phyloP scores from a whole-genome alignment of 192 early-diverging fungal species.

The Umbelopsis vinacea region DNA sequence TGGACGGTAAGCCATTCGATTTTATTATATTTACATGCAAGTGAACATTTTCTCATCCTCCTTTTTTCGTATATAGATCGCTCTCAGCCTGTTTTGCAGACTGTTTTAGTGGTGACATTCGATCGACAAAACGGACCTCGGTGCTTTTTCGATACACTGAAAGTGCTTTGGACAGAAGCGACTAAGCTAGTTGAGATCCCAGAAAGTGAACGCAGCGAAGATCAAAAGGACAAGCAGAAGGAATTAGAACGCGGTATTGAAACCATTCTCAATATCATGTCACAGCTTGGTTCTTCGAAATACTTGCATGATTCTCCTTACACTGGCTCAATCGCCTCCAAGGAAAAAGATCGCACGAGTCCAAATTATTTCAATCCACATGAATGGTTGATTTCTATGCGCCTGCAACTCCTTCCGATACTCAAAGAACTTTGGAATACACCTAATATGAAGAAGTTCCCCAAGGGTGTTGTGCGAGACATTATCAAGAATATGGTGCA shows the following conservation, averaged over 20 bases:
- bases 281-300: constrained; percentile 71
- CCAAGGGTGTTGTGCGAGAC: constrained; percentile 56
- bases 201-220: constrained; percentile 32
- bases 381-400: constrained; percentile 68
- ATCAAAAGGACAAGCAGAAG: constrained; percentile 42
- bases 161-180: constrained; percentile 54
- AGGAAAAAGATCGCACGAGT: constrained; percentile 58
- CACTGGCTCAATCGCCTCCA: constrained; percentile 54
- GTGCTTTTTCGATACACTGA: constrained; percentile 48
- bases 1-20: constrained; percentile 47
- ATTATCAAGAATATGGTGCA: constrained; percentile 67
- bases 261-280: constrained; percentile 62
- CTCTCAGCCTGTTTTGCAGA: constrained; percentile 60
- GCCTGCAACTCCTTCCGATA: constrained; percentile 63
- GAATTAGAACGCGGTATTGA: constrained; percentile 54
- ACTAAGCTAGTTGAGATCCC: constrained; percentile 29
- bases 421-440: constrained; percentile 69
- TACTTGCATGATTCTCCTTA: constrained; percentile 76
- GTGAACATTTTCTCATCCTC: neutral
- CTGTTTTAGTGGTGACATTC: constrained; percentile 64
- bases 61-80: constrained; percentile 45
- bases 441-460: constrained; percentile 56
- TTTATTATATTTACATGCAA: neutral
- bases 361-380: constrained; percentile 73
- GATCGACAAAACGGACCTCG: constrained; percentile 60